phyloP scores from a whole-genome alignment of 306 rosid species.

The Hippophae gyantsensis region DNA sequence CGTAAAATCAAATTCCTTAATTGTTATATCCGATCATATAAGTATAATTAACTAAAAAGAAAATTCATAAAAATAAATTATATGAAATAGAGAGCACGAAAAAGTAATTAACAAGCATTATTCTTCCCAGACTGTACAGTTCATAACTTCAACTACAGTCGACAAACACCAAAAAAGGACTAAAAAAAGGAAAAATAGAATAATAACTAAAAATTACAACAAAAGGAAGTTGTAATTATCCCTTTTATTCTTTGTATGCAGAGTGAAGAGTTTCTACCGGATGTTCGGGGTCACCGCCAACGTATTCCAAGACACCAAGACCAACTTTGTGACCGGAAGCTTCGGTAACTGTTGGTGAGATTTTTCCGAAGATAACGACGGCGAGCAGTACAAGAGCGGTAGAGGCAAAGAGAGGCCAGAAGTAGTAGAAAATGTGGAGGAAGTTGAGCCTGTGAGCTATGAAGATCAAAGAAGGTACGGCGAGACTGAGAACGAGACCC shows the following conservation, averaged over 20 bases:
- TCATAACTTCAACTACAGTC: not conserved
- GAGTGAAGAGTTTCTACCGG: constrained; percentile 29
- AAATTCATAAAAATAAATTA: not conserved
- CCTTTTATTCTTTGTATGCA: constrained; percentile 15
- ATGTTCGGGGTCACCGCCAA: constrained; percentile 55
- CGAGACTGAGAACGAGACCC: constrained; percentile 15
- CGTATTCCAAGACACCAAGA: constrained; percentile 67
- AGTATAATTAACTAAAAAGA: no score
- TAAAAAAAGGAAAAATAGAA: not conserved
- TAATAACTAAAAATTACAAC: constrained; percentile 7
- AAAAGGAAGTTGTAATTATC: not conserved
- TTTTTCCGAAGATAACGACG: constrained; percentile 48
- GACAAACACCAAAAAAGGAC: not conserved
- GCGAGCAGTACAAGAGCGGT: constrained; percentile 66
- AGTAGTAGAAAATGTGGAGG: constrained; percentile 51
- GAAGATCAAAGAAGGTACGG: constrained; percentile 24
- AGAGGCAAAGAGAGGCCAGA: constrained; percentile 90
- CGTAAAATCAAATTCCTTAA: no score
- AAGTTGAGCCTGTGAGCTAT: constrained; percentile 40
- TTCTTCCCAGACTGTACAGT: constrained; percentile 11
- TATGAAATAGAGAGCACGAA: not conserved
- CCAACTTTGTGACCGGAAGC: constrained; percentile 28
- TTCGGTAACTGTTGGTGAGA: constrained; percentile 31
- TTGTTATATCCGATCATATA: no score
- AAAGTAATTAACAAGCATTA: constrained; percentile 5